Base-by-base conservation (phyloP, 2,329 filamentous ascomycete genomes). In the Fusarium ramigenum region DNA sequence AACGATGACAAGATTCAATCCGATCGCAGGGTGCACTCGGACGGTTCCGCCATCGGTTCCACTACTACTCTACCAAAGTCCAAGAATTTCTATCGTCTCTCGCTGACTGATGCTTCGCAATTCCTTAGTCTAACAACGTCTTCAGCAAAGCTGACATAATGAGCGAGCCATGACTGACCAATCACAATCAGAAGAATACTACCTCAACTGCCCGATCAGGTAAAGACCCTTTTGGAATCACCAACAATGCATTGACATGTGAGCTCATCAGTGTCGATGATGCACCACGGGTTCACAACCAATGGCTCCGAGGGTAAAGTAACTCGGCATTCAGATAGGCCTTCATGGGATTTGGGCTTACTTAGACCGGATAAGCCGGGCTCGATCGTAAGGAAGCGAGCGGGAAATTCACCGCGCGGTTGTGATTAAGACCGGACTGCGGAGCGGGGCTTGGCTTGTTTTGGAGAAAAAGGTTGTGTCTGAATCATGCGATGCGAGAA, bases 51-150 rank as follows among this genome's bases (percentile, higher is more conserved):
- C 70, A 73, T 74, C 58, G 53, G 61, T 69, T 67, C 75, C 73
- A 73, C 70, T 53, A 50, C 57, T 70, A 32, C 30, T 60, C 16
- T 60, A 21, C 18, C 42, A 60, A 52, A 69, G 61, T 65, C 44
- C 37, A 60, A 52, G 36, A 40, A 53, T 47, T 68, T 57, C 44
- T 63, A 54, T 54, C 14, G 53, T 60, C 25, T 47, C 9, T 64
- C 47, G 75, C 73, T 77, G 75, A 77, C 75, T 77, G 75, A 77
- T 77, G 75, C 73, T 77, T 75, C 72, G 54, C 71, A 77, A 77
- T 77, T 71, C 59, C 46, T 54, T 32, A 62, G 64, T 63, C 44
- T 36, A 60, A 70, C 46, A 50, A 57, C 66, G 61, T 52, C 66
- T 70, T 66, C 12, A 39, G 30, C n/a, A 59, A 39, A 25, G 73